Base-by-base conservation (phyloP, 140 eudicot species). In the Anethum foeniculum region DNA sequence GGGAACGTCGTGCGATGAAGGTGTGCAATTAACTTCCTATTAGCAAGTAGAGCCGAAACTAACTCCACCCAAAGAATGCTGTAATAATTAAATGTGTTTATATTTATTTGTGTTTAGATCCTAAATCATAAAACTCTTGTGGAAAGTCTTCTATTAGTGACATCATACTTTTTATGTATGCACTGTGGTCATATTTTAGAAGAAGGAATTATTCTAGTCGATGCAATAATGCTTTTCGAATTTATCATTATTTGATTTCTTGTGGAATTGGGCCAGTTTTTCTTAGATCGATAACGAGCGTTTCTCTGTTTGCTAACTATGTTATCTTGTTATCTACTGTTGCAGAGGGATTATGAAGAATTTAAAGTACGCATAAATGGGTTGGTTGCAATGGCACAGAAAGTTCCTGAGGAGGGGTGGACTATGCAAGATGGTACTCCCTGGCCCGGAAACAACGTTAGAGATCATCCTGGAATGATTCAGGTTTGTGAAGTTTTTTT, bases 371-470 rank as follows among this genome's bases (percentile, higher is more conserved):
- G 97, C 79, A 92, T 94, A 74, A 94, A 94, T 72, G 96, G 97
- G 62, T 86, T 94, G 49, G 97, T 94, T 58, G 86, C 98, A 18
- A 89, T 88, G 91, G 98, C 98, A n/a, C 91, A 88, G 49, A 94
- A 94, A 85, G 98, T 94, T 90, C 98, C 98, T 2, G 98, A 94
- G 75, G 98, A 94, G 27, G 98, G 98, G 46, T 94, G 98, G 98
- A 94, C 98, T n/a, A 94, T 94, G 98, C 98, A 94, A 79, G 98
- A 94, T 72, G 98, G 98, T 54, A 94, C 97, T 68, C 98, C 94
- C 15, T 94, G 98, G 98, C 98, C 98, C 0, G 98, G 98, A 77
- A 94, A 94, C 82, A 90, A 86, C 79, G 97, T 94, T 85, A 86
- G 98, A 78, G 98, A 94, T 80, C 98, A 94, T 89, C 98, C 98